These are phyloP conservation scores for Colletotrichum salicis DNA, from an alignment of 2,329 filamentous ascomycete genomes.

Conservation along the genomic window DNA sequence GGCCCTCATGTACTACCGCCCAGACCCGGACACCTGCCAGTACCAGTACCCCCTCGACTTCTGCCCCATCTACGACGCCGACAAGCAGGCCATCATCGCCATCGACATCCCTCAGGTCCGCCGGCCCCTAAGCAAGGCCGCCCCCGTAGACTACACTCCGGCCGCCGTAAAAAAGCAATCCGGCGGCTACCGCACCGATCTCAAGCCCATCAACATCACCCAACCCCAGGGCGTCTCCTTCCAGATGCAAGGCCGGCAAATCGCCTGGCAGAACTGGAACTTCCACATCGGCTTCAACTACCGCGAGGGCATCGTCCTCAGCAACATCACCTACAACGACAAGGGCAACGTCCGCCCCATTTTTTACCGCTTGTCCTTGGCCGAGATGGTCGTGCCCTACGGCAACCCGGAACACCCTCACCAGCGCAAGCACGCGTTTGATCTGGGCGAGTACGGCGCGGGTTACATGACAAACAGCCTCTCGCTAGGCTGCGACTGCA, in stretches of 20 bases:
- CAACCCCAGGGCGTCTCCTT: slow-evolving; percentile 93
- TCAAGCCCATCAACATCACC: slow-evolving; percentile 89
- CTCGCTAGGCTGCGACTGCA: slow-evolving; percentile 84
- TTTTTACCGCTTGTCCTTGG: slow-evolving; percentile 89
- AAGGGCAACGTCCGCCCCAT: slow-evolving; percentile 80
- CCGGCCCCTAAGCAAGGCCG: slow-evolving; percentile 76
- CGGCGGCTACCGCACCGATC: slow-evolving; percentile 79
- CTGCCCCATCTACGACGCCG: slow-evolving; percentile 88
- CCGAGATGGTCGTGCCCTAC: slow-evolving; percentile 95
- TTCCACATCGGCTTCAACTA: slow-evolving; percentile 96
- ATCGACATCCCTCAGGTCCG: slow-evolving; percentile 86
- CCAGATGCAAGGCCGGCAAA: slow-evolving; percentile 75
- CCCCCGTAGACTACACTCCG: slow-evolving; percentile 83
- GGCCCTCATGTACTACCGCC: slow-evolving; percentile 95
- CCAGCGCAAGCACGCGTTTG: slow-evolving; percentile 84
- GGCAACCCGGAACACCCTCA: slow-evolving; percentile 84
- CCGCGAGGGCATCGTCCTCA: slow-evolving; percentile 88
- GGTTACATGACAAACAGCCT: slow-evolving; percentile 87
- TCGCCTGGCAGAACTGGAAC: slow-evolving; percentile 94
- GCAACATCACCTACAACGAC: slow-evolving; percentile 91
- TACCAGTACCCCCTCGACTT: slow-evolving; percentile 94
- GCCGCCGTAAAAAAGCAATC: slow-evolving; percentile 73
- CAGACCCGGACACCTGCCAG: slow-evolving; percentile 85
- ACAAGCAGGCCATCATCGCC: slow-evolving; percentile 80
- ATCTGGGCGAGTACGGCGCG: slow-evolving; percentile 82